Conservation (phyloP, 257 asterid species). For the Solanum arcanum region DNA sequence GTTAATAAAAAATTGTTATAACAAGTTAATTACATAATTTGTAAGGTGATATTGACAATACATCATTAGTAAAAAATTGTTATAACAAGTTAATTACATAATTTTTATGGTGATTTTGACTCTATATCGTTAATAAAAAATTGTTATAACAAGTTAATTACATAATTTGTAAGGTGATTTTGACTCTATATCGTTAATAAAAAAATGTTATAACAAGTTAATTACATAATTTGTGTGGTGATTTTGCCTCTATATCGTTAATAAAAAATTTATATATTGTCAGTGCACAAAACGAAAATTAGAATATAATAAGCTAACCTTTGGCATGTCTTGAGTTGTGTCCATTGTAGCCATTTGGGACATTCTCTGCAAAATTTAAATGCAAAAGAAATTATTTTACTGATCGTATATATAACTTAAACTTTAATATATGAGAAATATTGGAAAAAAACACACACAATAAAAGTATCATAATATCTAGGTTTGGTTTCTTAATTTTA, state of each 20-base stretch:
- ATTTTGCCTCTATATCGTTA: not conserved
- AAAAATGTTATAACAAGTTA: not conserved
- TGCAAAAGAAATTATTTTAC: not conserved
- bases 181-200: not conserved
- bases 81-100: not conserved
- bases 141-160: not conserved
- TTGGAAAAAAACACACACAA: not conserved
- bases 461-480: not conserved
- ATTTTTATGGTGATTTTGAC: not conserved
- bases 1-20: not conserved
- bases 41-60: not conserved
- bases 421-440: not conserved
- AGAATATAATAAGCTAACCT: not conserved
- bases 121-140: not conserved
- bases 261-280: not conserved
- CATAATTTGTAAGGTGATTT: not conserved
- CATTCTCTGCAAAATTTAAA: conserved; percentile 28
- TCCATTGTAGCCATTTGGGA: conserved; percentile 30
- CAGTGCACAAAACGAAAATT: not conserved
- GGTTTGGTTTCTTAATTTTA: not conserved
- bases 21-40: not conserved
- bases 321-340: conserved; percentile 13
- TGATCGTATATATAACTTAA: not conserved
- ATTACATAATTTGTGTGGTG: not conserved
- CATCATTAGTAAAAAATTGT: not conserved